Evolutionary conservation across 768 basidiomycete species (phyloP).

Genomic region (Piloderma croceum): DNA sequence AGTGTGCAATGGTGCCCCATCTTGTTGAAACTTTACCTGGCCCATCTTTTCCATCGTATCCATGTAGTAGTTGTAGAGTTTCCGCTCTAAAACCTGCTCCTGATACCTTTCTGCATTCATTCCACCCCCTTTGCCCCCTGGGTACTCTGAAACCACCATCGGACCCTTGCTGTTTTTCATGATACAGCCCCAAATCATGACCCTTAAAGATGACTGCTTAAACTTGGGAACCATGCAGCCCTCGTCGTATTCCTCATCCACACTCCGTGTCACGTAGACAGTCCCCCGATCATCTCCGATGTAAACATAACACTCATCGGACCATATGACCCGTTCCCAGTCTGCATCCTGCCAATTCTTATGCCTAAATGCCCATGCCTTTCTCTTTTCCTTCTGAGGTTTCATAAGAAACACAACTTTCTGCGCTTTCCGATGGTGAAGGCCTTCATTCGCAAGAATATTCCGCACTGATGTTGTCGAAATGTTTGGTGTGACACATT

Average conservation of each 20-base stretch:
- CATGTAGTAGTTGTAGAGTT: background rate
- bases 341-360: constrained; percentile 3
- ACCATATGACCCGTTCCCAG: constrained; percentile 20
- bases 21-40: constrained; percentile 8
- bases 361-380: constrained; percentile 16
- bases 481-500: constrained; percentile 6
- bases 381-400: constrained; percentile 10
- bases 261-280: constrained; percentile 1
- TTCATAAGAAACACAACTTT: constrained; percentile 20
- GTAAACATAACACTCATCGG: constrained; percentile 24
- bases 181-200: constrained; percentile 9
- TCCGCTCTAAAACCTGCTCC: constrained; percentile 7
- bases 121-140: no score
- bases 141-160: constrained; percentile 1
- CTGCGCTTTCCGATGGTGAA: constrained; percentile 16
- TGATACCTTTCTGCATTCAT: no score
- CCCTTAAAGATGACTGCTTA: constrained; percentile 5
- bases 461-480: constrained; percentile 12
- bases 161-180: constrained; percentile 3
- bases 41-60: background rate
- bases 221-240: constrained; percentile 8
- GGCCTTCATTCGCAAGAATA: constrained; percentile 13
- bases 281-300: constrained; percentile 15
- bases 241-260: constrained; percentile 5
- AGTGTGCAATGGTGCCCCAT: constrained; percentile 6